Conservation (phyloP, 306 rosid genomes). For the Cicer judaicum region DNA sequence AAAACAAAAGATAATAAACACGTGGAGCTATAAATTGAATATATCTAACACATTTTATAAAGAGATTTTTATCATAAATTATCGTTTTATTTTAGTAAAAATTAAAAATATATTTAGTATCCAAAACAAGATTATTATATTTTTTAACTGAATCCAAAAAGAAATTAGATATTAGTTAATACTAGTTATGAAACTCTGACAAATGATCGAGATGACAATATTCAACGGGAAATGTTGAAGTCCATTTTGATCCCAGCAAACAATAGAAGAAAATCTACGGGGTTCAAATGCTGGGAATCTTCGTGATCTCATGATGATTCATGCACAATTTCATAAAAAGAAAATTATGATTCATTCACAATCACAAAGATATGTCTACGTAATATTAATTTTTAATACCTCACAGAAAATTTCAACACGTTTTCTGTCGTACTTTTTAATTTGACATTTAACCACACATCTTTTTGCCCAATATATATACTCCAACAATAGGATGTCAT, state of each 20-base stretch:
- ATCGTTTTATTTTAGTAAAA: too few species aligned
- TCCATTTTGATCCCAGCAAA: conserved; percentile 15
- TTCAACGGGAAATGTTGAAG: conserved; percentile 47
- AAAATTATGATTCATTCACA: background rate
- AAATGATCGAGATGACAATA: conserved; percentile 3
- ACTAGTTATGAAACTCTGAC: conserved; percentile 49
- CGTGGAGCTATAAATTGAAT: too few species aligned
- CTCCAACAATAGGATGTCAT: conserved; percentile 36
- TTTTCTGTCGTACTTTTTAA: conserved; percentile 60
- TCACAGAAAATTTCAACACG: conserved; percentile 41
- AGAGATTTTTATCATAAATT: too few species aligned
- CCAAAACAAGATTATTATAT: too few species aligned
- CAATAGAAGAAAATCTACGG: conserved; percentile 46
- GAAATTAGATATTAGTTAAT: background rate
- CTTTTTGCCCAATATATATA: background rate
- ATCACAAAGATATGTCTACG: conserved; percentile 48
- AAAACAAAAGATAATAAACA: too few species aligned
- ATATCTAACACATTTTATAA: too few species aligned
- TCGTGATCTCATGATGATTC: conserved; percentile 49
- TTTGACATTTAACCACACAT: conserved; percentile 39
- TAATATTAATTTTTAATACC: conserved; percentile 8
- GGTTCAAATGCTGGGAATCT: conserved; percentile 51
- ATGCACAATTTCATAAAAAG: background rate
- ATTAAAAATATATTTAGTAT: too few species aligned
- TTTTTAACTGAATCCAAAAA: too few species aligned